A percentile compares a stretch with the other conserved stretches of the same genome.
These are phyloP conservation scores for Paracoccidioides brasiliensis DNA, from an alignment of 2,329 filamentous ascomycete species.

Conservation along the genomic window DNA sequence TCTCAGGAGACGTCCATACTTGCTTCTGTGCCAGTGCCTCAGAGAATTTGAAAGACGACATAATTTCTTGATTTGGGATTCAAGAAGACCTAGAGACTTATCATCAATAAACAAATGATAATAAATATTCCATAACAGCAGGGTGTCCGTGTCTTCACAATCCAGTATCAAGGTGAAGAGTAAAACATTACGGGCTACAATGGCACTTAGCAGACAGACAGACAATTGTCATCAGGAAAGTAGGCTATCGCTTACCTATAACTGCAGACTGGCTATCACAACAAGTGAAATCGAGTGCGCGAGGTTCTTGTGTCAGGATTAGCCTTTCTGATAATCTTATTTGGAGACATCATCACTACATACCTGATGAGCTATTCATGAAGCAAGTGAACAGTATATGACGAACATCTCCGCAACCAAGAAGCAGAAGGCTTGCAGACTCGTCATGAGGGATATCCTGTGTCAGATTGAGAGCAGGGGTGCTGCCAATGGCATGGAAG, in stretches of 20 bases:
- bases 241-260: conserved; percentile 30
- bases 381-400: conserved; percentile 45
- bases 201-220: background rate
- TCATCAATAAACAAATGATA: conserved; percentile 40
- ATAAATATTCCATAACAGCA: conserved; percentile 42
- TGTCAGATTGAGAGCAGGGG: conserved; percentile 39
- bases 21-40: conserved; percentile 32
- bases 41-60: conserved; percentile 25
- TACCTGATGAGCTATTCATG: background rate
- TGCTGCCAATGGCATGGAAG: conserved; percentile 36
- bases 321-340: background rate
- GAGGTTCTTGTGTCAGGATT: background rate
- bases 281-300: conserved; percentile 43
- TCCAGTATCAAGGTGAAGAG: conserved; percentile 41
- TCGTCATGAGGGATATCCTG: conserved; percentile 37
- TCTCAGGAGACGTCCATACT: conserved; percentile 34
- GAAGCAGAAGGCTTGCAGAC: conserved; percentile 39
- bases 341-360: background rate
- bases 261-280: conserved; percentile 41
- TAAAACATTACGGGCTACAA: conserved; percentile 42
- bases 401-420: conserved; percentile 45
- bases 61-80: conserved; percentile 35
- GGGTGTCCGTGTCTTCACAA: conserved; percentile 14
- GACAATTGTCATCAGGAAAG: background rate
- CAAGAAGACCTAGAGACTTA: conserved; percentile 25